Conservation (phyloP, 2,329 filamentous ascomycete species). For the Fusarium algeriense region DNA sequence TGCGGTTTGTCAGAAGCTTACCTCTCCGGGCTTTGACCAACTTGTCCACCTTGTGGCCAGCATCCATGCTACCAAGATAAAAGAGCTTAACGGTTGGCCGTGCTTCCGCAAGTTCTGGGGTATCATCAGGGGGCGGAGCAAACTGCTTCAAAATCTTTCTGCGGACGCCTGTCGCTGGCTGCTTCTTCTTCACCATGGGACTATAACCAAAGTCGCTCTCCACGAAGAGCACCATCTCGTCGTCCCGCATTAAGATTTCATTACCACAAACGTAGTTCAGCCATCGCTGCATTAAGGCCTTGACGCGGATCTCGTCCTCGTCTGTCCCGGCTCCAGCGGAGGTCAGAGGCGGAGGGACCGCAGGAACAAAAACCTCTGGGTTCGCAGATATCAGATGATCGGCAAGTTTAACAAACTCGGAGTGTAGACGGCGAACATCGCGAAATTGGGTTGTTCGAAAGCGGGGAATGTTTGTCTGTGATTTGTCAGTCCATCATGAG, state of each 20-base stretch:
- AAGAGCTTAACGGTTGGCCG: conserved; percentile 94
- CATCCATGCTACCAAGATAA: conserved; percentile 94
- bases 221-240: conserved; percentile 98
- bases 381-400: conserved; percentile 98
- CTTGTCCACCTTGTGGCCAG: conserved; percentile 95
- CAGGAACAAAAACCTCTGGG: conserved; percentile 92
- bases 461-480: conserved; percentile 95
- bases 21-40: conserved; percentile 93
- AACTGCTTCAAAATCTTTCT: conserved; percentile 98
- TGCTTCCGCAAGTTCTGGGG: conserved; percentile 90
- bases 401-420: conserved; percentile 95
- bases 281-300: conserved; percentile 92
- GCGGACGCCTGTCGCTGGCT: conserved; percentile 94
- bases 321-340: conserved; percentile 96
- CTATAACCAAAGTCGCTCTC: conserved; percentile 99
- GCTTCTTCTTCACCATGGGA: conserved; percentile 93
- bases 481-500: conserved; percentile 41
- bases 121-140: conserved; percentile 96
- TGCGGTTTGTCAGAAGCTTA: conserved; percentile 56
- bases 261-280: conserved; percentile 93
- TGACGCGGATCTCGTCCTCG: conserved; percentile 91
- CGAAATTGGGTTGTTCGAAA: conserved; percentile 98
- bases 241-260: conserved; percentile 92
- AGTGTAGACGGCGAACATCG: conserved; percentile 94
- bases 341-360: conserved; percentile 93